A percentile compares a stretch with the other conserved stretches of the same genome.
phyloP scores from a whole-genome alignment of 805 yeast species.

The Metschnikowia borealis region DNA sequence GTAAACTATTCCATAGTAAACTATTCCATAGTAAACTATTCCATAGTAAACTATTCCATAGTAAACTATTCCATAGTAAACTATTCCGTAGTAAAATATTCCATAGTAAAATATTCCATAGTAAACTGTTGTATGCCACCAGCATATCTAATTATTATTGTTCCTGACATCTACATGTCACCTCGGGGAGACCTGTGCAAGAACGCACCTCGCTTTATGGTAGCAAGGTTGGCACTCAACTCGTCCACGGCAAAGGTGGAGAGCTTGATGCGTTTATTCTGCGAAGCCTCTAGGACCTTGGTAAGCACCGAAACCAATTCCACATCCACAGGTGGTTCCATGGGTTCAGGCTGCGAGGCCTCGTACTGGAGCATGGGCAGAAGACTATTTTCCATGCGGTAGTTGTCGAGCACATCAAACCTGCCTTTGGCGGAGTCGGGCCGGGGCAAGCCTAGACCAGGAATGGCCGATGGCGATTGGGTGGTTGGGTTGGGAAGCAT shows the following conservation, averaged over 20 bases:
- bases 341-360: background rate
- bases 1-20: no score
- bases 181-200: constrained; percentile 1
- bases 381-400: background rate
- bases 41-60: no score
- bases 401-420: background rate
- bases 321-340: constrained; percentile 6
- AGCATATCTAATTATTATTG: no score
- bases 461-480: background rate
- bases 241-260: constrained; percentile 23
- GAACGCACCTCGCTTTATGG: constrained; percentile 11
- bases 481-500: background rate
- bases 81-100: no score
- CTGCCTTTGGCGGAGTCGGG: background rate
- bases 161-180: background rate
- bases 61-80: no score
- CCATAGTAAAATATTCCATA: no score
- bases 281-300: constrained; percentile 21
- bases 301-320: constrained; percentile 14
- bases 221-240: constrained; percentile 21
- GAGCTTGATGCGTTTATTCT: constrained; percentile 16
- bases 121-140: no score
- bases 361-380: background rate
- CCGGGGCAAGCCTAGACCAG: background rate
- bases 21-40: no score